Base-by-base conservation (phyloP, 306 rosid species). In the Urtica urens region DNA sequence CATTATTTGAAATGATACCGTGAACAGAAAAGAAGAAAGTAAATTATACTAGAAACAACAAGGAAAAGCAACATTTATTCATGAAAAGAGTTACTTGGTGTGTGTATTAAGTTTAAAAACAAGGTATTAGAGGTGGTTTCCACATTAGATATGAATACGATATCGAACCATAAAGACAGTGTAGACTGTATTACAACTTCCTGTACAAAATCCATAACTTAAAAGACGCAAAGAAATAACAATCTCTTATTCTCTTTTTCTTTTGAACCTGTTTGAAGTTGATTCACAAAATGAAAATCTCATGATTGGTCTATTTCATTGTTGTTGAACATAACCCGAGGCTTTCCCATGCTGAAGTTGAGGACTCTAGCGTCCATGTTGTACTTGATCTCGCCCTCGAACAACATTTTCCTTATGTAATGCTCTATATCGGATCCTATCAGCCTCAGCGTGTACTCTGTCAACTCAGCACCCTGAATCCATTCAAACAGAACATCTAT, bases 291-390 rank as follows among this genome's bases (percentile, higher is more conserved):
- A n/a, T n/a, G n/a, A n/a, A 6, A 0, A 10, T 28, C 9, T 10
- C 29, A 24, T 29, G 59, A 69, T 24, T 59, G 71, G 30, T 45
- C 58, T 81, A 50, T 51, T 30, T 68, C 59, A 24, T 83, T 78
- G 67, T 67, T 72, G 62, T 81, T 84, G 70, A 84, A 64, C 60
- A 74, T 54, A 63, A 84, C 63, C 23, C 95, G 70, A 50, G 99
- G 99, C 75, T 90, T 90, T 5, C 99, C 99, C 99, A 90, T 90
- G 82, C 95, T 84, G 87, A 90, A 90, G 71, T 90, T 90, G 59
- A 85, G 87, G 25, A 62, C 78, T 59, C 58, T 75, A 5, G 96
- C 94, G 60, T 85, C 67, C 99, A 90, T 85, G 65, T 85, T 90
- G 68, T 90, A 80, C 49, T 76, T 80, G 40, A 80, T 76, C 53